Conservation (phyloP, 1,284 basidiomycete species). For the Cystobasidiaceae sp. region DNA sequence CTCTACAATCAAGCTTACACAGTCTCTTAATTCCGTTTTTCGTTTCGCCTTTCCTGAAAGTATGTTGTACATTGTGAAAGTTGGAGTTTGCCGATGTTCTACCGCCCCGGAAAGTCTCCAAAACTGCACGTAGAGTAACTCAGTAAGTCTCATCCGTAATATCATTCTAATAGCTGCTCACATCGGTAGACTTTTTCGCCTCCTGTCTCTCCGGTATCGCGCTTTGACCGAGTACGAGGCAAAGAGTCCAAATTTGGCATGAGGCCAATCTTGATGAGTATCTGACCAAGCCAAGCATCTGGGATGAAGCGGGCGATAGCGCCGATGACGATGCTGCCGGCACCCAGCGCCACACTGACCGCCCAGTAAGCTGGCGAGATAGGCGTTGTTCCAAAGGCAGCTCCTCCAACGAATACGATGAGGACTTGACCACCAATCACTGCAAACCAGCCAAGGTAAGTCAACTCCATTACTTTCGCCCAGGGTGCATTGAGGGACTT, state of each 20-base stretch:
- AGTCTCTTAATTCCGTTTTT: not conserved
- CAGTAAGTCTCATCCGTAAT: too few species aligned
- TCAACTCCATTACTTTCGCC: not conserved
- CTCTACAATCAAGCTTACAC: not conserved
- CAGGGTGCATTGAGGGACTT: not conserved
- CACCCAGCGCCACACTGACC: conserved; percentile 7
- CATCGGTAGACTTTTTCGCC: conserved; percentile 13
- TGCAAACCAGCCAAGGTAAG: not conserved
- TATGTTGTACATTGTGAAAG: not conserved
- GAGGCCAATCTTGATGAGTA: conserved; percentile 19
- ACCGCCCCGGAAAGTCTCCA: conserved; percentile 1
- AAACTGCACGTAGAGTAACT: too few species aligned
- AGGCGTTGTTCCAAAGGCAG: conserved; percentile 32
- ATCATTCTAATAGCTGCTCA: too few species aligned
- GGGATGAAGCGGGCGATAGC: conserved; percentile 17
- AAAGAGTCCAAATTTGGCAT: conserved; percentile 19
- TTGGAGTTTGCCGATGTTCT: conserved; percentile 13
- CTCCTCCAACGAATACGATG: conserved; percentile 36
- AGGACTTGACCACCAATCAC: conserved; percentile 31
- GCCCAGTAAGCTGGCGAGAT: conserved; percentile 23
- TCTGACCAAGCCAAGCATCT: conserved; percentile 9
- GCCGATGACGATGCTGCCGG: conserved; percentile 20
- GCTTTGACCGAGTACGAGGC: conserved; percentile 2
- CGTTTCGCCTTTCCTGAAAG: not conserved
- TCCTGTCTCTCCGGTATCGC: conserved; percentile 5